Conservation (phyloP, 129 eudicot species). For the Pittosporum tobira region DNA sequence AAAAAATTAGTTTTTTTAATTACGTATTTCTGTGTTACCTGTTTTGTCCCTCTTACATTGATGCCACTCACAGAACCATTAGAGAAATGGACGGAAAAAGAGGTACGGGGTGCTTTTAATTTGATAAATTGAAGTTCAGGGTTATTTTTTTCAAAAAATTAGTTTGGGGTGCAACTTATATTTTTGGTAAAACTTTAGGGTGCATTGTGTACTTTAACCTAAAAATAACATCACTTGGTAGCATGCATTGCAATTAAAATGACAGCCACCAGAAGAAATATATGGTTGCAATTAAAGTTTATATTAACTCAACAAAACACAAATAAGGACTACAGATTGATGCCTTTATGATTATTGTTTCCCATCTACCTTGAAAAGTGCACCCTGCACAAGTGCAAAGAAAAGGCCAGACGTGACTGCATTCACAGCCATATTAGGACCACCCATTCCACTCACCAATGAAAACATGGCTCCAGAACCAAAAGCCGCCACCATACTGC, state of each 20-base stretch:
- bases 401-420: slow-evolving; percentile 66
- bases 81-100: too few relatives aligned
- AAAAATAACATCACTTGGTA: neutral
- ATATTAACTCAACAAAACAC: neutral
- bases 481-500: slow-evolving; percentile 93
- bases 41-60: too few relatives aligned
- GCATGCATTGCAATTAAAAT: neutral
- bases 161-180: too few relatives aligned
- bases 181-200: too few relatives aligned
- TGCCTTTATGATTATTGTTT: neutral
- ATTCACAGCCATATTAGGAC: slow-evolving; percentile 62
- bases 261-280: neutral
- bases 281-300: neutral
- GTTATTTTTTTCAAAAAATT: too few relatives aligned
- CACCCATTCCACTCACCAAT: slow-evolving; percentile 84
- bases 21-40: too few relatives aligned
- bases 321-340: neutral
- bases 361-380: slow-evolving; percentile 55
- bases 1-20: too few relatives aligned
- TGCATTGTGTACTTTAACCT: too few relatives aligned
- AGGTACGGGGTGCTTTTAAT: too few relatives aligned
- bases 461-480: slow-evolving; percentile 91
- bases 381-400: slow-evolving; percentile 92
- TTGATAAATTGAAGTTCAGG: too few relatives aligned
- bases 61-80: too few relatives aligned